Evolutionary conservation across 441 rosid genomes (phyloP), one percentile per base, ranked within the genome.

Genomic region (Erodium trifolium): DNA sequence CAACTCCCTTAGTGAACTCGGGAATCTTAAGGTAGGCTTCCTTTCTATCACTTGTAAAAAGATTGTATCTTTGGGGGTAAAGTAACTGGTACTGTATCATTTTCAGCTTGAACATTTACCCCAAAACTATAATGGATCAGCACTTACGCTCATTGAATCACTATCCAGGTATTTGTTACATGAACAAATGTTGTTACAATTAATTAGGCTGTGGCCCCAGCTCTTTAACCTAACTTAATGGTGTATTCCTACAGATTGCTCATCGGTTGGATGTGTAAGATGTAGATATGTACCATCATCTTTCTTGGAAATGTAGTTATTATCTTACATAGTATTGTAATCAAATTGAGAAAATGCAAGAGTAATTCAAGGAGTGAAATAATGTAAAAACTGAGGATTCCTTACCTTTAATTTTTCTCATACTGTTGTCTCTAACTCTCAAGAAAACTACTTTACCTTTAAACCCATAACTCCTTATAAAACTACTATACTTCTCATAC

Each of bases 1-100:
- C 0, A 87, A 93, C 86, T 93, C 98, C 2, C 96, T 93, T 51
- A 85, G 92, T 39, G 93, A 93, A 83, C 98, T 93, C 70, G 98
- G 98, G 71, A 93, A 93, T 82, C 81, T 93, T 14, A 88, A 84
- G 91, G 97, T 93, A 80, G 71, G 9, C 9, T 55, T 4, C 63
- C 63, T 17, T 55, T 55, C 11, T 55, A 16, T 55, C 8, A 37
- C 63, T 17, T 55, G 11, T 5, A 16, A 3, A 17, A 55, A 55
- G 9, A 55, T 5, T 5, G 27, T 5, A 3, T 7, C 16, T 5
- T 55, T 17, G 4, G 27, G 63, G 63, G 63, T 4, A n/a, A 55
- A 55, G 1, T 55, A 55, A 55, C 27, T 55, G 63, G 5, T 55
- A 5, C 63, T 70, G 17, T 75, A 75, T 78, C 67, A 69, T 77